A percentile compares a stretch with the other conserved stretches of the same genome.
Evolutionary conservation across 257 asterid genomes (phyloP).

Genomic region (Solanum piurae): DNA sequence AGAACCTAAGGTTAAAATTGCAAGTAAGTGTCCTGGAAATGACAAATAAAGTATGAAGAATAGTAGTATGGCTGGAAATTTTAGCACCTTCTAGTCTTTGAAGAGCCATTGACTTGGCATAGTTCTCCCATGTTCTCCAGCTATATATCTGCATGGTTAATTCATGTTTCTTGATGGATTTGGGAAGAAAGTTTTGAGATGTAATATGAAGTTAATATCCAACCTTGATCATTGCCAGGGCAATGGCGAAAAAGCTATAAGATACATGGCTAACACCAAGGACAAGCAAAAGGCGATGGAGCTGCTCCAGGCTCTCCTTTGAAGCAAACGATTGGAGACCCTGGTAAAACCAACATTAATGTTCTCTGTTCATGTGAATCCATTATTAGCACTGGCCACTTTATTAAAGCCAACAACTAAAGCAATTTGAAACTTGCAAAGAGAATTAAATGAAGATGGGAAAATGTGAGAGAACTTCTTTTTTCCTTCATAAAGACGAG

Average conservation of each 20-base stretch:
- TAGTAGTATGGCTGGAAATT: conserved; percentile 18
- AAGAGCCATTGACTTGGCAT: conserved; percentile 71
- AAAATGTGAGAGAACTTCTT: neutral
- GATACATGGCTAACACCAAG: conserved; percentile 74
- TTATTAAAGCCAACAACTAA: neutral
- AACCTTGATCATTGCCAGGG: conserved; percentile 86
- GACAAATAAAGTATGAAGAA: neutral
- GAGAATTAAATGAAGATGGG: neutral
- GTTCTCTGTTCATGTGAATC: neutral
- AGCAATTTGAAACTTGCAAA: neutral
- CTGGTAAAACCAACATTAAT: conserved; percentile 20
- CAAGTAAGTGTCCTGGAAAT: neutral
- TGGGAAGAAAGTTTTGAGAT: neutral
- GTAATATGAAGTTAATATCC: neutral
- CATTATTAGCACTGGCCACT: neutral
- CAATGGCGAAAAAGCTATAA: conserved; percentile 71
- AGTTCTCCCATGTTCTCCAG: conserved; percentile 89
- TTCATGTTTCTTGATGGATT: neutral
- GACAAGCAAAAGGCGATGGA: conserved; percentile 80
- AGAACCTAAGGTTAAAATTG: conserved; percentile 22
- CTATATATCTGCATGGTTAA: conserved; percentile 52
- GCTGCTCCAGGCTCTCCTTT: conserved; percentile 92
- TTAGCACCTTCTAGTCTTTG: conserved; percentile 41
- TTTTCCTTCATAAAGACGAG: neutral
- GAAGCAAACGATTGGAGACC: conserved; percentile 79